Base-by-base conservation (phyloP, 169 alveolate species). In the Cystoisospora suis region DNA sequence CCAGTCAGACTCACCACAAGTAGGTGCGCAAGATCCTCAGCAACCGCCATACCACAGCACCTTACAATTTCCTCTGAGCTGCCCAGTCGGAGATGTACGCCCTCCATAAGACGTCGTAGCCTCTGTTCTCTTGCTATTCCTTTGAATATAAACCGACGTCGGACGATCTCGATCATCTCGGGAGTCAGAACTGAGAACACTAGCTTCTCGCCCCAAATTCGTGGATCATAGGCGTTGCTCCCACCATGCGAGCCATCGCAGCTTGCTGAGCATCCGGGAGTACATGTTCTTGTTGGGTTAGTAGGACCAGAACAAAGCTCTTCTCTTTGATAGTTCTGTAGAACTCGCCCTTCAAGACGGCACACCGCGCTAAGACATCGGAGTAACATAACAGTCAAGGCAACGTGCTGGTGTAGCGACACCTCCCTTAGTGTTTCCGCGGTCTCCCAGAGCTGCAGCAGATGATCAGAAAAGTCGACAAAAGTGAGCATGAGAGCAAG, bases 381-480 rank as follows among this genome's bases (percentile, higher is more conserved):
- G n/a, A 44, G 7, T 15, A 65, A 20, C 36, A 65, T 7, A n/a
- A 36, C n/a, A 17, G 77, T n/a, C n/a, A 65, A 44, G 7, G 34
- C 45, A 23, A 65, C 45, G 15, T 65, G 77, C 77, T 65, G 77
- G 42, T 65, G 77, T 20, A 27, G 42, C n/a, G n/a, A n/a, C n/a
- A n/a, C n/a, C n/a, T n/a, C n/a, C n/a, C n/a, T n/a, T n/a, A n/a
- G n/a, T n/a, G n/a, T n/a, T 9, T 65, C 77, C 34, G 5, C n/a
- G 77, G n/a, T 65, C 77, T 36, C 77, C 77, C 77, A 65, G 36
- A 65, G 77, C 9, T 65, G 77, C 77, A 65, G 77, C n/a, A 65
- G n/a, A n/a, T 17, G 77, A 7, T 65, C 45, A 12, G 34, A 44
- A 12, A 65, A 44, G 12, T 65, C 77, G 42, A 65, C n/a, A 65